Conservation (phyloP, 2,329 filamentous ascomycete genomes). For the Diplodia scrobiculata region DNA sequence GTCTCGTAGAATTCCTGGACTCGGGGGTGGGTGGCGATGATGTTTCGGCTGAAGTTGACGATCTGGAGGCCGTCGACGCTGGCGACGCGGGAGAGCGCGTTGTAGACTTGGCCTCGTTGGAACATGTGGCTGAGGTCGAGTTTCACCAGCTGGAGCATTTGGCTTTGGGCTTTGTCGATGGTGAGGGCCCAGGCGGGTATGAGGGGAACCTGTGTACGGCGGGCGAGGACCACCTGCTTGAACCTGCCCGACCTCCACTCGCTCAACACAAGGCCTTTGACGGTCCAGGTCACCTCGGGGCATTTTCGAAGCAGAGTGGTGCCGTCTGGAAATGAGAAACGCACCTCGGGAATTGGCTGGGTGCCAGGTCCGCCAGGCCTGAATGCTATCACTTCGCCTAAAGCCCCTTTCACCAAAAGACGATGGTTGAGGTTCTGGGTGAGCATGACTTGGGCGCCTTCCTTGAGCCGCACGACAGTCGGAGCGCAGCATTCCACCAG, state of each 20-base stretch:
- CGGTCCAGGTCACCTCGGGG: not conserved
- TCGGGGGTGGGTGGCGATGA: not conserved
- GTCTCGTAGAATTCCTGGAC: not conserved
- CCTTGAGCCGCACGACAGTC: not conserved
- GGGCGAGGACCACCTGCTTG: not conserved
- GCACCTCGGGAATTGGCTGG: not conserved
- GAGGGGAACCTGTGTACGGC: constrained; percentile 63
- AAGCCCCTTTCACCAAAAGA: not conserved
- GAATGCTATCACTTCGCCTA: not conserved
- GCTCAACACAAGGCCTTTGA: not conserved
- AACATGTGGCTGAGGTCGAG: constrained; percentile 59
- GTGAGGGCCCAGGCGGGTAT: constrained; percentile 64
- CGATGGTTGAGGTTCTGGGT: not conserved
- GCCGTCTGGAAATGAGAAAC: not conserved
- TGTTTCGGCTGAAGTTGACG: not conserved
- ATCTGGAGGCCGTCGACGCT: not conserved
- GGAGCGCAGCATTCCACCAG: not conserved
- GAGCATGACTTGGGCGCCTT: not conserved
- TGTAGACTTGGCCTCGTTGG: constrained; percentile 62
- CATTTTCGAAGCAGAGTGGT: not conserved
- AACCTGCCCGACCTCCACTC: no score
- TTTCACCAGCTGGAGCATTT: constrained; percentile 61
- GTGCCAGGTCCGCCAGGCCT: no score
- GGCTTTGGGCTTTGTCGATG: constrained; percentile 64
- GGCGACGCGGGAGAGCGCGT: constrained; percentile 45